phyloP scores from a whole-genome alignment of 352 stramenopile genomes.

The Globisporangium mamillatum region DNA sequence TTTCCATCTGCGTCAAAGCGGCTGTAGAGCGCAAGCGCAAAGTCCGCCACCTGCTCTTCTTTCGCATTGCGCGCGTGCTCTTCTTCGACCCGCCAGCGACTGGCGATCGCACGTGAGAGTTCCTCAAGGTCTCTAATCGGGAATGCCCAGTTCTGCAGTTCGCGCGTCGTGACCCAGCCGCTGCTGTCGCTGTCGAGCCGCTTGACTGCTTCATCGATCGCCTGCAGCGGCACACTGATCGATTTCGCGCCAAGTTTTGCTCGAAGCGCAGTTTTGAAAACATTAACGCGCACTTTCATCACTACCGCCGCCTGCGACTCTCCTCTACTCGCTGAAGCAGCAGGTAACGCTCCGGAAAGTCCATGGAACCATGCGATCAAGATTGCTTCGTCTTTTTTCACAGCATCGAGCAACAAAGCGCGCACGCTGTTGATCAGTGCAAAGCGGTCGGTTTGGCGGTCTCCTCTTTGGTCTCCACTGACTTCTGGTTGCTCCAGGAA shows the following conservation, averaged over 20 bases:
- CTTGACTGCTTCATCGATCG: constrained; percentile 37
- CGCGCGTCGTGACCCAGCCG: constrained; percentile 62
- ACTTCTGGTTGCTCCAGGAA: constrained; percentile 25
- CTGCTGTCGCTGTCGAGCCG: constrained; percentile 55
- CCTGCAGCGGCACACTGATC: constrained; percentile 19
- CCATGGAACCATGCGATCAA: constrained; percentile 49
- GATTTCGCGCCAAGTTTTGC: constrained; percentile 12
- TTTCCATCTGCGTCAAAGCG: constrained; percentile 64
- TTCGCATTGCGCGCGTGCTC: not conserved
- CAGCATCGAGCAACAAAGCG: constrained; percentile 8
- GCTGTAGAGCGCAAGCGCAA: constrained; percentile 36
- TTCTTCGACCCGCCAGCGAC: constrained; percentile 27
- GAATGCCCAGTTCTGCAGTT: constrained; percentile 50
- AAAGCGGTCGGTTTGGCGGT: constrained; percentile 2
- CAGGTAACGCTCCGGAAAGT: constrained; percentile 35
- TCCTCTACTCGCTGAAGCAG: not conserved
- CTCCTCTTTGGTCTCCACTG: not conserved
- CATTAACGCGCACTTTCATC: constrained; percentile 48
- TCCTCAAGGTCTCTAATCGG: constrained; percentile 64
- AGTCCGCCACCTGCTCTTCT: constrained; percentile 4
- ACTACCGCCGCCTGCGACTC: constrained; percentile 23
- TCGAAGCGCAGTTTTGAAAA: constrained; percentile 57
- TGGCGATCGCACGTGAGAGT: constrained; percentile 37
- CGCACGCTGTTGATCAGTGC: constrained; percentile 30
- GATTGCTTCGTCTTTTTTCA: constrained; percentile 15